Evolutionary conservation across 495 filamentous ascomycete species (phyloP).

Genomic region (Aspergillus mulundensis): DNA sequence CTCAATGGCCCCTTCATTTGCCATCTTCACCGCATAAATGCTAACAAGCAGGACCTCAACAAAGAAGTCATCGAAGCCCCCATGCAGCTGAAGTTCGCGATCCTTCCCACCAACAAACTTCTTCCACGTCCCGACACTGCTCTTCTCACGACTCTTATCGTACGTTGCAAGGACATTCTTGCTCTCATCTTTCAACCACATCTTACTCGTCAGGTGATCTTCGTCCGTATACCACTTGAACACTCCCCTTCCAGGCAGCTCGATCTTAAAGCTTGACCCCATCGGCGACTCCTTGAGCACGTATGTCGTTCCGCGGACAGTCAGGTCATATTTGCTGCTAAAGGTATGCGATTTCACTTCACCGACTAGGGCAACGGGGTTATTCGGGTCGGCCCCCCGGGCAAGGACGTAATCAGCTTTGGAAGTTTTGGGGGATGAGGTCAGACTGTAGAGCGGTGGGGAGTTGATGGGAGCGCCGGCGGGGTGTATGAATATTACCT

Average conservation of each 20-base stretch:
- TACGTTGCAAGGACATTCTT: background rate
- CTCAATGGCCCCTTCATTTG: background rate
- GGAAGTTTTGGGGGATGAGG: background rate
- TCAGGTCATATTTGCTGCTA: background rate
- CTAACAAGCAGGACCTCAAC: background rate
- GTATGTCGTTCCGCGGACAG: background rate
- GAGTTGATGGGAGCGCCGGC: background rate
- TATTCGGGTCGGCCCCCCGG: background rate
- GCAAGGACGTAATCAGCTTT: background rate
- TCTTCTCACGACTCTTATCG: background rate
- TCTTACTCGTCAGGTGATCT: background rate
- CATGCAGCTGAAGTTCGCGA: background rate
- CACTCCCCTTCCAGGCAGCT: background rate
- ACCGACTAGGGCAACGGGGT: background rate
- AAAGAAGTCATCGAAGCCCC: background rate
- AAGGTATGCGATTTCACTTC: background rate
- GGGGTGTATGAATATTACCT: background rate
- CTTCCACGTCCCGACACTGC: constrained; percentile 1
- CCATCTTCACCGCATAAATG: constrained; percentile 1
- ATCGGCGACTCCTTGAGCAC: background rate
- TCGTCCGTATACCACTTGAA: background rate
- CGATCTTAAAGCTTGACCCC: background rate
- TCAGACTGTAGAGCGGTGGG: background rate
- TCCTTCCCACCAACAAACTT: constrained; percentile 1
- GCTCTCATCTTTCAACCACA: background rate